phyloP scores from a whole-genome alignment of 164 flowering plant species.

The Aristolochia contorta region DNA sequence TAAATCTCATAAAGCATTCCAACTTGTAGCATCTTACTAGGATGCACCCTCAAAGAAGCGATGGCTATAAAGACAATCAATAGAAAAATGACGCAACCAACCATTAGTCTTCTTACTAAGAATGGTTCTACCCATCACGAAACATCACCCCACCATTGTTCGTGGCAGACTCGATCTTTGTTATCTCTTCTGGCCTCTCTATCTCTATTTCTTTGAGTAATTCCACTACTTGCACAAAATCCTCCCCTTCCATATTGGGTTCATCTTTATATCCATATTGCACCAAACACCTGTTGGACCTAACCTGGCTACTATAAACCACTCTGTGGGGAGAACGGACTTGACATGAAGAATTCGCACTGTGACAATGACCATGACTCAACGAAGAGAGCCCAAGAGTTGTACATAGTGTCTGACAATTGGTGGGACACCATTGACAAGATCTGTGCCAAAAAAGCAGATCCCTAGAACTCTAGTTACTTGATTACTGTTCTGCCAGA shows the following conservation, averaged over 20 bases:
- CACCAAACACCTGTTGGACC: slow-evolving; percentile 16
- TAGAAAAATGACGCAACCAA: slow-evolving; percentile 6
- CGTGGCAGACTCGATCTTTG: slow-evolving; percentile 9
- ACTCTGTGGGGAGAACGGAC: slow-evolving; percentile 15
- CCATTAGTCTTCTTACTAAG: slow-evolving; percentile 14
- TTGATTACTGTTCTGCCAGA: not conserved
- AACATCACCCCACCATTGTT: slow-evolving; percentile 10
- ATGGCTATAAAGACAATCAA: slow-evolving; percentile 16
- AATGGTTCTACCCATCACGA: slow-evolving; percentile 19
- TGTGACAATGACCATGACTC: slow-evolving; percentile 7
- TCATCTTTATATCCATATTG: slow-evolving; percentile 23
- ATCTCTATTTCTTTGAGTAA: slow-evolving; percentile 6
- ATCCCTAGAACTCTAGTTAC: slow-evolving; percentile 12
- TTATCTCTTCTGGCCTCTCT: not conserved
- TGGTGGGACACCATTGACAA: slow-evolving; percentile 21
- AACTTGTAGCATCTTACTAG: not conserved
- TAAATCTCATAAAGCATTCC: slow-evolving; percentile 25
- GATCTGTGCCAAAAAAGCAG: slow-evolving; percentile 24
- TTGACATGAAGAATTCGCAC: slow-evolving; percentile 9
- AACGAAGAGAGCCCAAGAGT: slow-evolving; percentile 4
- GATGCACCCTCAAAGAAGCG: slow-evolving; percentile 14
- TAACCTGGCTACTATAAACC: slow-evolving; percentile 10
- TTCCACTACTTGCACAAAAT: slow-evolving; percentile 9
- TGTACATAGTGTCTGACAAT: slow-evolving; percentile 19
- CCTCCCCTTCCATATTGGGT: slow-evolving; percentile 11